Conservation (phyloP, 371 early-diverging fungal genomes). For the Mortierella sp. region DNA sequence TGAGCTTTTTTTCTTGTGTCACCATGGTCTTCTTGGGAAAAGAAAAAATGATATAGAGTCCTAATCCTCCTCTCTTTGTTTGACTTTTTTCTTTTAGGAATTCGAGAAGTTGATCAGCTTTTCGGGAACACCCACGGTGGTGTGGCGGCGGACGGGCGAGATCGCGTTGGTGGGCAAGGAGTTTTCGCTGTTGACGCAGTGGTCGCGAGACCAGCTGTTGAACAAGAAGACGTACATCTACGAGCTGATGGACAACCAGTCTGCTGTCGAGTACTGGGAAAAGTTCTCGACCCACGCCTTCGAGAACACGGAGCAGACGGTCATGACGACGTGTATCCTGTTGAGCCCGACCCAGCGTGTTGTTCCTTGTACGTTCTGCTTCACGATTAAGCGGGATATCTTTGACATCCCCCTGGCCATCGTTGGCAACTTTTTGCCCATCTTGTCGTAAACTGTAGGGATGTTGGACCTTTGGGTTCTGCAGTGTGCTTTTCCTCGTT, state of each 20-base stretch:
- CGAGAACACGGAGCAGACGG: constrained; percentile 87
- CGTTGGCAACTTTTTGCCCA: constrained; percentile 74
- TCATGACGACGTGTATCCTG: constrained; percentile 84
- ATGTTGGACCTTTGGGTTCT: background rate
- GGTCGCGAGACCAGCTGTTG: constrained; percentile 84
- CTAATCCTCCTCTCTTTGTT: background rate
- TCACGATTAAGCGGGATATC: constrained; percentile 92
- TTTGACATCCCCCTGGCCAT: constrained; percentile 92
- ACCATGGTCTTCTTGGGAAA: background rate
- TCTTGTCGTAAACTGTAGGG: constrained; percentile 27
- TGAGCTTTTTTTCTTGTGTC: background rate
- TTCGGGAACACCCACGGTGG: constrained; percentile 96
- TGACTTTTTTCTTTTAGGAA: constrained; percentile 68
- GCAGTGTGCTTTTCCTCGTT: background rate
- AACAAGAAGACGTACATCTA: constrained; percentile 83
- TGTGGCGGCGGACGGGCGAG: constrained; percentile 95
- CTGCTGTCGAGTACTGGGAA: constrained; percentile 95
- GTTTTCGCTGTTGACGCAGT: constrained; percentile 89
- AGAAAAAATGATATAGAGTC: background rate
- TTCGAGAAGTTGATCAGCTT: constrained; percentile 91
- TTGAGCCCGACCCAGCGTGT: constrained; percentile 70
- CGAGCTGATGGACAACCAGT: constrained; percentile 91
- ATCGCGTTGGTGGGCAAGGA: constrained; percentile 93
- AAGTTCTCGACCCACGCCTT: constrained; percentile 91
- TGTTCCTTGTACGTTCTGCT: constrained; percentile 91